These are phyloP conservation scores for Dalbergia cochinchinensis DNA, from an alignment of 306 rosid genomes.

Conservation along the genomic window DNA sequence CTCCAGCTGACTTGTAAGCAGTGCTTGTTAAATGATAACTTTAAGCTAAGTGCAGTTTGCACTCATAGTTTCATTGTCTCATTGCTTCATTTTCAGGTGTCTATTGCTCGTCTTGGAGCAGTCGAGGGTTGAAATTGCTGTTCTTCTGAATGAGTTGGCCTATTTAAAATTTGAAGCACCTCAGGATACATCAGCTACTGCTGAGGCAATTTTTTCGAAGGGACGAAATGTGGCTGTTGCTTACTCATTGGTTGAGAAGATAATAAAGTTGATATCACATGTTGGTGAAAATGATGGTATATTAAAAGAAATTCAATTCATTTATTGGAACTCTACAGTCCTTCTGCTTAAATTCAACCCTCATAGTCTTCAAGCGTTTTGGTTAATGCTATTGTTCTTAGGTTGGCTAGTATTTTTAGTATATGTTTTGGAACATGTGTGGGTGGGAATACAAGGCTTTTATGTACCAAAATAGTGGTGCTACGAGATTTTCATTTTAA, in stretches of 20 bases:
- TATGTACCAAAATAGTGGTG: not conserved
- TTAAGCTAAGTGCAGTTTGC: not conserved
- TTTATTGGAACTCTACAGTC: slow-evolving; percentile 5
- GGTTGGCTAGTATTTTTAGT: too few relatives aligned
- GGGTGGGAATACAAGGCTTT: not conserved
- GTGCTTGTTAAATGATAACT: slow-evolving; percentile 20
- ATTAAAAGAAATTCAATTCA: slow-evolving; percentile 26
- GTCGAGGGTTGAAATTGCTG: slow-evolving; percentile 95
- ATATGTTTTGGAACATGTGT: not conserved
- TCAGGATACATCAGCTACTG: slow-evolving; percentile 62
- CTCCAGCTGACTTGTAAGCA: slow-evolving; percentile 76
- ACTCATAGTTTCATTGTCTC: slow-evolving; percentile 41
- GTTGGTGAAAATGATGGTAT: slow-evolving; percentile 75
- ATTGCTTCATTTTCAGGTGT: slow-evolving; percentile 65
- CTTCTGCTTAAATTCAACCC: slow-evolving; percentile 35
- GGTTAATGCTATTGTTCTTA: too few relatives aligned
- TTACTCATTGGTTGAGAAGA: slow-evolving; percentile 86
- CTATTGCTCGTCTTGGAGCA: slow-evolving; percentile 92
- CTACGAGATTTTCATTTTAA: not conserved
- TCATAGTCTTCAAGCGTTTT: not conserved
- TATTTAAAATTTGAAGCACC: slow-evolving; percentile 87
- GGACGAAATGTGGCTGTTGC: slow-evolving; percentile 75
- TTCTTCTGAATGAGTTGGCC: slow-evolving; percentile 88
- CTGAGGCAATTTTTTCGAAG: slow-evolving; percentile 67
- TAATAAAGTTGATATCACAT: slow-evolving; percentile 76